These are phyloP conservation scores for Aureobasidium zeae DNA, from an alignment of 2,329 filamentous ascomycete species.

Conservation along the genomic window DNA sequence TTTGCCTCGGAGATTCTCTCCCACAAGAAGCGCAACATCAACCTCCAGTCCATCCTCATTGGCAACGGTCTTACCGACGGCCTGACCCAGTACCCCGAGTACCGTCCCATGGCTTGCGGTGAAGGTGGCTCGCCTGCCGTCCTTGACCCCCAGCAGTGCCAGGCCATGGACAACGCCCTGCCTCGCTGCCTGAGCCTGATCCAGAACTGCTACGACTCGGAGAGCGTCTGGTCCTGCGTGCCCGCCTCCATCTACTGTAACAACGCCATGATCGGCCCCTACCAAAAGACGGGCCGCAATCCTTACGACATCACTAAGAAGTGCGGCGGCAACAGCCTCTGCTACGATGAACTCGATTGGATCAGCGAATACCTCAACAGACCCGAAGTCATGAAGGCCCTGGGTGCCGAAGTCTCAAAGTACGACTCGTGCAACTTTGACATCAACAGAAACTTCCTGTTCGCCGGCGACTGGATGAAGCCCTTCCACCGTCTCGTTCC, in stretches of 20 bases:
- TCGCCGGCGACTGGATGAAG: constrained; percentile 98
- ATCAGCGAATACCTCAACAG: constrained; percentile 85
- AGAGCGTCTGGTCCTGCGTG: constrained; percentile 87
- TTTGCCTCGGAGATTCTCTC: constrained; percentile 85
- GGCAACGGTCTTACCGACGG: constrained; percentile 95
- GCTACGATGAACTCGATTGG: constrained; percentile 85
- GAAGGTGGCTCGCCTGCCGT: constrained; percentile 89
- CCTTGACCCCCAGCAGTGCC: constrained; percentile 65
- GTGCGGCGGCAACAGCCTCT: constrained; percentile 76
- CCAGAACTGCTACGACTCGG: constrained; percentile 80
- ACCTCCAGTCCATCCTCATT: constrained; percentile 89
- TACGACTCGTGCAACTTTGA: constrained; percentile 98
- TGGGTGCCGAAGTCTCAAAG: constrained; percentile 77
- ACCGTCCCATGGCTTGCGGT: constrained; percentile 96
- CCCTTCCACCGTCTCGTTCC: constrained; percentile 90
- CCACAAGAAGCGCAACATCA: constrained; percentile 96
- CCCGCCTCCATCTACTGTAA: constrained; percentile 98
- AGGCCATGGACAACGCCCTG: constrained; percentile 85
- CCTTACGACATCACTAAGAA: constrained; percentile 89
- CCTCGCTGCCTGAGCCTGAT: constrained; percentile 86
- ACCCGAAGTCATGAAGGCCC: constrained; percentile 68
- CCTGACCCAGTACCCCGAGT: constrained; percentile 87
- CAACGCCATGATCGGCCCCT: constrained; percentile 88
- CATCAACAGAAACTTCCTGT: constrained; percentile 97
- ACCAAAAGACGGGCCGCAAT: constrained; percentile 88